Base-by-base conservation (phyloP, 495 filamentous ascomycete species). In the Niebla homalea region DNA sequence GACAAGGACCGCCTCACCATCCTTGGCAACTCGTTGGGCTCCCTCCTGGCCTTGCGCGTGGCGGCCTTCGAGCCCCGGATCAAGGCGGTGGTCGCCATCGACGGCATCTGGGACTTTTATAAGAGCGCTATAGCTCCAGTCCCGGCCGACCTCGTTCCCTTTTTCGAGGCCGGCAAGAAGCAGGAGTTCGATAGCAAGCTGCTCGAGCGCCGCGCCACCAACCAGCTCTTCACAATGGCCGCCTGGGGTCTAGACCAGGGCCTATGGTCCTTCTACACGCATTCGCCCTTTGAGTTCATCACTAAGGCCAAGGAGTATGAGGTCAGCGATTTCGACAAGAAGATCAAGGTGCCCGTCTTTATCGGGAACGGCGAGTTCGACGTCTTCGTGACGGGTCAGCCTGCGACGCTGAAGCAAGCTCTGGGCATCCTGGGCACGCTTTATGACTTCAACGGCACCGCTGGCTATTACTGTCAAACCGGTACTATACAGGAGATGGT, bases 31-130 rank as follows among this genome's bases (percentile, higher is more conserved):
- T 69, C 63, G 0, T 58, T 73, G 16, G 68, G 68, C 18, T 70
- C 71, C 11, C 65, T 56, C 29, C 55, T 70, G 1, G 58, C 61
- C 8, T 50, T 61, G 1, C 63, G 63, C 14, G 70, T 67, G 1
- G 70, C 72, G 12, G 64, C 68, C 1, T 68, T 64, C 49, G 72
- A 75, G 44, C 68, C 57, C 46, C 64, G 72, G 0, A 52, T 75
- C 7, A 55, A 61, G 0, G 72, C 70, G 16, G 57, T 64, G 2
- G 38, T 74, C 6, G 48, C 57, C 11, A 54, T 69, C 51, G 69
- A 66, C 50, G 72, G 70, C 10, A 50, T 71, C 14, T 64, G 56
- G 43, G 52, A 59, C 49, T 56, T 67, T 18, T 32, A 32, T 11
- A 3, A 1, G 26, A 49, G 25, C 8, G 20, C 49, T 3, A 49